Conservation (phyloP, 208 protist species). For the Acanthamoeba polyphaga region DNA sequence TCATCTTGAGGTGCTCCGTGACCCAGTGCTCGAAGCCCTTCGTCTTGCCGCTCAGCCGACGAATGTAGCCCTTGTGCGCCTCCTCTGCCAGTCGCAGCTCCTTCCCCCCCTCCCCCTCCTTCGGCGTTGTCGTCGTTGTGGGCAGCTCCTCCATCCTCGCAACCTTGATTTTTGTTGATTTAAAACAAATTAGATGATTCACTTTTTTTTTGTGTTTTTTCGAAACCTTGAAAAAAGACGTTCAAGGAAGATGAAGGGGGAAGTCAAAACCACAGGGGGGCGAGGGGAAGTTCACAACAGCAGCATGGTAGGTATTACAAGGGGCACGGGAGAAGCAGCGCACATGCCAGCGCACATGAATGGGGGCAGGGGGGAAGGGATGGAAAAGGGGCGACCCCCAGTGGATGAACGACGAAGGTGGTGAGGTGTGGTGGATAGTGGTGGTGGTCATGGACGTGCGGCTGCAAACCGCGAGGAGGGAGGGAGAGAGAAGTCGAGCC, state of each 20-base stretch:
- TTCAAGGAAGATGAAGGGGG: too few relatives aligned
- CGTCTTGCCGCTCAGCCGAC: constrained; percentile 71
- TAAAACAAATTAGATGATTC: too few relatives aligned
- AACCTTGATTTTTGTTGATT: background rate
- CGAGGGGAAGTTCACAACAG: too few relatives aligned
- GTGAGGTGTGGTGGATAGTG: background rate
- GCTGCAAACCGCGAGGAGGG: background rate
- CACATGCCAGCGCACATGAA: background rate
- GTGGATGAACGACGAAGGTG: background rate
- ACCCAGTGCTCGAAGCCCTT: constrained; percentile 94
- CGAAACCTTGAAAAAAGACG: too few relatives aligned
- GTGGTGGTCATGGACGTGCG: background rate
- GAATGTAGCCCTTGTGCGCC: constrained; percentile 2
- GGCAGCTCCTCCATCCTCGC: background rate
- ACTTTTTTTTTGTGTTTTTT: too few relatives aligned
- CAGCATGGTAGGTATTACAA: background rate
- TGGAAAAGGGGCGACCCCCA: background rate
- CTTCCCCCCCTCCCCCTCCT: background rate
- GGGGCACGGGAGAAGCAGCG: background rate
- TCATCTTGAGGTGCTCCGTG: constrained; percentile 97
- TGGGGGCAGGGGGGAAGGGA: background rate
- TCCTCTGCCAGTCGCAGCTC: background rate
- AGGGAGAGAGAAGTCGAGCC: background rate
- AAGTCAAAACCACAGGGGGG: too few relatives aligned
- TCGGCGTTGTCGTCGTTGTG: background rate